phyloP scores from a whole-genome alignment of 345 rosid species.

The Erodium maritimum region DNA sequence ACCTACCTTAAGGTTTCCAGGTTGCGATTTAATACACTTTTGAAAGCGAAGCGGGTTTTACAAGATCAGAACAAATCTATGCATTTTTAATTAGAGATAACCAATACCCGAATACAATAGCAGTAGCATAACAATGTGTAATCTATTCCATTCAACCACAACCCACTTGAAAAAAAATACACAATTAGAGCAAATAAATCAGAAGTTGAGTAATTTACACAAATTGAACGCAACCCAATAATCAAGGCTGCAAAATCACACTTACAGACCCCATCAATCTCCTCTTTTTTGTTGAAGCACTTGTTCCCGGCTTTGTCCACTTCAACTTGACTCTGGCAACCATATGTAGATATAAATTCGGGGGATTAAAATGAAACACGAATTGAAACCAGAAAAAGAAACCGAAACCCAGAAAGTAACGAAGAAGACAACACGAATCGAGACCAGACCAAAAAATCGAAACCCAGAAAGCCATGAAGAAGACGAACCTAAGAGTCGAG shows the following conservation, averaged over 20 bases:
- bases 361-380: too few relatives aligned
- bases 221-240: neutral
- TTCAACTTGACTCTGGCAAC: slow-evolving; percentile 39
- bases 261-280: slow-evolving; percentile 78
- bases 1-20: too few relatives aligned
- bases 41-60: too few relatives aligned
- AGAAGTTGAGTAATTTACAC: neutral
- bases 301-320: slow-evolving; percentile 66
- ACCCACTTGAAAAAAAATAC: neutral
- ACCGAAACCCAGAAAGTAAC: too few relatives aligned
- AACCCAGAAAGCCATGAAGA: too few relatives aligned
- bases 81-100: neutral
- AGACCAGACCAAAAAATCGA: too few relatives aligned
- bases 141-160: neutral
- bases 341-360: too few relatives aligned
- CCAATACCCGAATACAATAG: neutral
- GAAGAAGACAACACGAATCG: too few relatives aligned
- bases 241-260: slow-evolving; percentile 6
- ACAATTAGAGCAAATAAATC: neutral
- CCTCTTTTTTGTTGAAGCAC: slow-evolving; percentile 66
- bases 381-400: too few relatives aligned
- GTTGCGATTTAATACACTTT: too few relatives aligned
- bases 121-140: neutral
- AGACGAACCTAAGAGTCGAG: too few relatives aligned
- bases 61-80: too few relatives aligned